These are phyloP conservation scores for Uromyces viciae-fabae DNA, from an alignment of 1,284 basidiomycete genomes.

Conservation along the genomic window DNA sequence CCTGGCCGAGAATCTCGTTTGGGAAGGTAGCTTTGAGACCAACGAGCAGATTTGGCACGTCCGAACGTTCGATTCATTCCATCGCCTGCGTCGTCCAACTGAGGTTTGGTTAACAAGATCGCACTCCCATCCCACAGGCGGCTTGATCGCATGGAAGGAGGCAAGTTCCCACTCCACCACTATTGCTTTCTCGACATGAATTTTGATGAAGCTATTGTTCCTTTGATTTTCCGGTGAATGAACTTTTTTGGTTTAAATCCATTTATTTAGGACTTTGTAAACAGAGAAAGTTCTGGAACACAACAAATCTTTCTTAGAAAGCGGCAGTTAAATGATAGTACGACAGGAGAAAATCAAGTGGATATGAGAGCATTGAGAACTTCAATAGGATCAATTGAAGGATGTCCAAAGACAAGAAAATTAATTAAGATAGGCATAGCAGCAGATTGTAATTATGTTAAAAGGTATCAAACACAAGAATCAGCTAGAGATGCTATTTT, in stretches of 20 bases:
- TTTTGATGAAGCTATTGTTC: no score
- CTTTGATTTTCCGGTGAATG: no score
- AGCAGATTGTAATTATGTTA: conserved; percentile 52
- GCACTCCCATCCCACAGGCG: conserved; percentile 3
- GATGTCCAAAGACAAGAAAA: conserved; percentile 50
- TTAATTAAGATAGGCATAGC: conserved; percentile 53
- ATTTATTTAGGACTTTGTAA: no score
- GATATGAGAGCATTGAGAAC: neutral
- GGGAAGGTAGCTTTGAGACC: conserved; percentile 16
- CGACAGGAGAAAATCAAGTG: no score
- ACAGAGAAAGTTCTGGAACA: no score
- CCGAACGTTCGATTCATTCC: neutral
- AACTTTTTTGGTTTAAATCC: no score
- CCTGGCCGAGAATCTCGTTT: conserved; percentile 1
- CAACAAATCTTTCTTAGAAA: no score
- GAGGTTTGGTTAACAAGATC: neutral
- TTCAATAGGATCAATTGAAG: conserved; percentile 50
- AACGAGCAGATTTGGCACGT: conserved; percentile 15
- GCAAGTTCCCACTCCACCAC: no score
- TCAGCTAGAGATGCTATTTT: conserved; percentile 46
- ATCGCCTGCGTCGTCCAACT: neutral
- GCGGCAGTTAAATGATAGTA: conserved; percentile 56
- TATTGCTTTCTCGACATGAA: no score
- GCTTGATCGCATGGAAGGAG: conserved; percentile 28
- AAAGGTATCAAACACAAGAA: conserved; percentile 45